Evolutionary conservation across 768 basidiomycete species (phyloP).

Genomic region (Auriscalpium vulgare): DNA sequence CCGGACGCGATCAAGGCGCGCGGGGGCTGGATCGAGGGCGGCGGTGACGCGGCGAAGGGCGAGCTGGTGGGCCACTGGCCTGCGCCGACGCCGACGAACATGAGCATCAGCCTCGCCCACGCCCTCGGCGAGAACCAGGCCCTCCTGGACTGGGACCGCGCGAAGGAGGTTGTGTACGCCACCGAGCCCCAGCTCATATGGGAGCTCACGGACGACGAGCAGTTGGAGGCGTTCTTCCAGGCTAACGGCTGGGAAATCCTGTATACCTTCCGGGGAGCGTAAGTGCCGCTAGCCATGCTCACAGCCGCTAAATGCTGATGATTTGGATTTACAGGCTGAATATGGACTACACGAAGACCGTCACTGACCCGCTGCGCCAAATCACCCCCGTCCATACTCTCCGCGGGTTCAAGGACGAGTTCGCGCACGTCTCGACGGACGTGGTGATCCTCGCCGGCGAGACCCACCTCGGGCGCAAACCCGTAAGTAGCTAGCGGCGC

Average conservation of each 20-base stretch:
- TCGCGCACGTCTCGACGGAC: conserved; percentile 24
- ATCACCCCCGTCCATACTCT: conserved; percentile 28
- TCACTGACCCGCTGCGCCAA: conserved; percentile 30
- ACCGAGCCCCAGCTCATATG: background rate
- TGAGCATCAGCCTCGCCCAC: background rate
- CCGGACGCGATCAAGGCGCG: conserved; percentile 24
- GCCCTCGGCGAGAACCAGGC: background rate
- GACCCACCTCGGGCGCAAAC: conserved; percentile 32
- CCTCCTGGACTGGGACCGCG: conserved; percentile 3
- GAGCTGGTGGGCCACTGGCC: conserved; percentile 7
- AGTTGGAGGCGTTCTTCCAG: conserved; percentile 25
- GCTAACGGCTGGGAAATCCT: conserved; percentile 34
- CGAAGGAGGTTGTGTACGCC: background rate
- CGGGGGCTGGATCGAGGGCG: conserved; percentile 22
- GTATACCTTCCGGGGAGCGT: conserved; percentile 35
- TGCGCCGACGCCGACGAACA: background rate
- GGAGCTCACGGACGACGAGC: conserved; percentile 18
- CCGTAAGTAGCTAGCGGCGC: conserved; percentile 24
- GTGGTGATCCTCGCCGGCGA: conserved; percentile 34
- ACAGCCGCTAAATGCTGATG: background rate
- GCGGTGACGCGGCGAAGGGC: conserved; percentile 11
- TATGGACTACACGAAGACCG: conserved; percentile 36
- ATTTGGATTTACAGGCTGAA: conserved; percentile 23
- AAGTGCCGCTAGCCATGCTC: conserved; percentile 14
- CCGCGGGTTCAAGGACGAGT: conserved; percentile 35